These are phyloP conservation scores for Leucoagaricus sp. DNA, from an alignment of 1,284 basidiomycete genomes.

Conservation along the genomic window DNA sequence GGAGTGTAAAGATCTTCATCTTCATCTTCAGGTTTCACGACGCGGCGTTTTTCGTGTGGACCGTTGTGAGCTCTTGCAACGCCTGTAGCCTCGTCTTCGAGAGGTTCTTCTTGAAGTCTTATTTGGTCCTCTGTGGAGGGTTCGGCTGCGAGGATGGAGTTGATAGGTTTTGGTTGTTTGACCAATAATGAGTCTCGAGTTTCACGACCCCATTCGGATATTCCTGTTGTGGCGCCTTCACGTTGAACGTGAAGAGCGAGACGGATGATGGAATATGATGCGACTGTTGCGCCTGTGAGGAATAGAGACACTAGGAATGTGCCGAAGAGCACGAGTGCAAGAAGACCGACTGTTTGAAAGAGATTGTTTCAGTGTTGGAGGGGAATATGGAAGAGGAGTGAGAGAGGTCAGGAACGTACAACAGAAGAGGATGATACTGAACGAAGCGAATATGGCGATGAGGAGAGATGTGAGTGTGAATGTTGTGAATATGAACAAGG, in stretches of 20 bases:
- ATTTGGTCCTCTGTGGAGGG: background rate
- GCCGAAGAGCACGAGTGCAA: constrained; percentile 1
- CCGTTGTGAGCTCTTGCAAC: too few species aligned
- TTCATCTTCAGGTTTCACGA: too few species aligned
- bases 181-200: background rate
- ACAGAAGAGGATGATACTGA: background rate
- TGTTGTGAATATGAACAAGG: background rate
- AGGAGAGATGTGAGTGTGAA: constrained; percentile 2
- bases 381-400: background rate
- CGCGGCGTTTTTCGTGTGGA: too few species aligned
- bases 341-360: background rate
- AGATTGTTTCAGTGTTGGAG: background rate
- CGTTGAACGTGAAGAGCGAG: constrained; percentile 9
- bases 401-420: background rate
- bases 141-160: background rate
- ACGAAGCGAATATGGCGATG: background rate
- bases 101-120: too few species aligned
- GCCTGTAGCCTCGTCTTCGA: too few species aligned
- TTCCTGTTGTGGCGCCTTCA: constrained; percentile 3
- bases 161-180: background rate
- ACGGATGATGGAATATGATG: constrained; percentile 8
- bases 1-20: too few species aligned
- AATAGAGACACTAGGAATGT: constrained; percentile 4
- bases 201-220: constrained; percentile 8
- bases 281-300: constrained; percentile 7